A percentile compares a stretch with the other conserved stretches of the same genome.
Evolutionary conservation across 805 yeast species (phyloP).

Genomic region (Diddensiella santjacobensis): DNA sequence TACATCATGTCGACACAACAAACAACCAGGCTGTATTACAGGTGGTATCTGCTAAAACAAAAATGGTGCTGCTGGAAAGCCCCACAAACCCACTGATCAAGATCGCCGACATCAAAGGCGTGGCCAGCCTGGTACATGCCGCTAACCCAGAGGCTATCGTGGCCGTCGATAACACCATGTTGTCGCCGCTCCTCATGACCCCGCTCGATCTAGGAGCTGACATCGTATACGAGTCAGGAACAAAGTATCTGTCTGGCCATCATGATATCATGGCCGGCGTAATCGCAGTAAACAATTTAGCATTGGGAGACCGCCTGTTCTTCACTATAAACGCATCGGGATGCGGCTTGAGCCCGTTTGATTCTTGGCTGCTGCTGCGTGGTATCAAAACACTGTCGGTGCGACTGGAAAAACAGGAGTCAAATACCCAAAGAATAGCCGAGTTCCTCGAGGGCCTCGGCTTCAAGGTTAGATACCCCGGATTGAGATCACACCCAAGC

Average conservation of each 20-base stretch:
- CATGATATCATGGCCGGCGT: conserved; percentile 97
- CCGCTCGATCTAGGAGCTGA: conserved; percentile 87
- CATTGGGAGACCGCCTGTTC: conserved; percentile 64
- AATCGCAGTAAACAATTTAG: conserved; percentile 61
- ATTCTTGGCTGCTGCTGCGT: conserved; percentile 81
- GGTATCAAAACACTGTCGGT: conserved; percentile 87
- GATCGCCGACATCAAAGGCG: conserved; percentile 71
- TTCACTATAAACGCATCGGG: conserved; percentile 87
- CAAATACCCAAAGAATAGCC: conserved; percentile 72
- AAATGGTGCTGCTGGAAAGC: conserved; percentile 78
- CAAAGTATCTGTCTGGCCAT: conserved; percentile 89
- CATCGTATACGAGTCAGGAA: conserved; percentile 89
- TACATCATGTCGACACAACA: conserved; percentile 80
- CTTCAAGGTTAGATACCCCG: conserved; percentile 81
- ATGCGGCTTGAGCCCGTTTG: conserved; percentile 88
- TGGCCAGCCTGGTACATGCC: conserved; percentile 62
- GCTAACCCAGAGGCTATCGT: conserved; percentile 67
- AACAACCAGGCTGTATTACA: conserved; percentile 56
- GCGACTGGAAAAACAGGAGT: conserved; percentile 83
- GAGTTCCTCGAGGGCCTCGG: conserved; percentile 65
- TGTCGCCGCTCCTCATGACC: conserved; percentile 82
- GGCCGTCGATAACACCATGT: conserved; percentile 94
- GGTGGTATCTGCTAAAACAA: conserved; percentile 55
- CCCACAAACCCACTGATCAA: conserved; percentile 94
- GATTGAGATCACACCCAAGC: conserved; percentile 76